Conservation (phyloP, 2,329 filamentous ascomycete genomes). For the Ceratocystis destructans region DNA sequence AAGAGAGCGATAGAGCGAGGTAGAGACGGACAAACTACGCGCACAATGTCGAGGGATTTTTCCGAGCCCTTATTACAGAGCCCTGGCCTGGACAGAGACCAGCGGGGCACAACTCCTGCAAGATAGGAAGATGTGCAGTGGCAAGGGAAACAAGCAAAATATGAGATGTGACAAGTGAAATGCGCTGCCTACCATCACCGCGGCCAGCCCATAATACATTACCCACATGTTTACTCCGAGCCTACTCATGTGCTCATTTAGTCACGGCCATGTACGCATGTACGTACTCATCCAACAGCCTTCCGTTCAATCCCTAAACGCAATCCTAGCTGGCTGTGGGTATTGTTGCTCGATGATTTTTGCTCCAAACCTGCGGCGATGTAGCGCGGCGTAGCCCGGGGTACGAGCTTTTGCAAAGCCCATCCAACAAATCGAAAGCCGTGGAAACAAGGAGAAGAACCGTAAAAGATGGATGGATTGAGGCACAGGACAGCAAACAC, state of each 20-base stretch:
- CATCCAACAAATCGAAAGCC: not conserved
- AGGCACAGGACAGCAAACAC: not conserved
- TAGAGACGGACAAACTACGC: not conserved
- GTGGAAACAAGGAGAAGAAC: not conserved
- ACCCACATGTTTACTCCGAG: not conserved
- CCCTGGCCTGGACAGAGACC: not conserved
- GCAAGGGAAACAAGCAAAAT: slow-evolving; percentile 1
- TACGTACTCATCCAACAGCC: not conserved
- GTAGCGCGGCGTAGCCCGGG: not conserved
- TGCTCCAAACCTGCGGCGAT: too few species aligned
- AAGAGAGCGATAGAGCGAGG: not conserved
- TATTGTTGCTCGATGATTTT: too few species aligned
- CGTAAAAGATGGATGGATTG: not conserved
- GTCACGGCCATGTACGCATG: not conserved
- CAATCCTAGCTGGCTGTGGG: not conserved
- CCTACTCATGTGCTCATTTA: not conserved
- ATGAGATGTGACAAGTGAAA: slow-evolving; percentile 4
- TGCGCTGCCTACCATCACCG: too few species aligned
- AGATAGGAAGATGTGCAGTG: not conserved
- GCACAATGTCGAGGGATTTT: slow-evolving; percentile 1
- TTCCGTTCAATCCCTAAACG: not conserved
- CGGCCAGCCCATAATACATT: not conserved
- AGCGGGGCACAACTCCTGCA: not conserved
- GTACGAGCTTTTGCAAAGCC: not conserved
- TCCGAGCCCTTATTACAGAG: not conserved